Base-by-base conservation (phyloP, 2,329 filamentous ascomycete genomes). In the Fusarium foetens region DNA sequence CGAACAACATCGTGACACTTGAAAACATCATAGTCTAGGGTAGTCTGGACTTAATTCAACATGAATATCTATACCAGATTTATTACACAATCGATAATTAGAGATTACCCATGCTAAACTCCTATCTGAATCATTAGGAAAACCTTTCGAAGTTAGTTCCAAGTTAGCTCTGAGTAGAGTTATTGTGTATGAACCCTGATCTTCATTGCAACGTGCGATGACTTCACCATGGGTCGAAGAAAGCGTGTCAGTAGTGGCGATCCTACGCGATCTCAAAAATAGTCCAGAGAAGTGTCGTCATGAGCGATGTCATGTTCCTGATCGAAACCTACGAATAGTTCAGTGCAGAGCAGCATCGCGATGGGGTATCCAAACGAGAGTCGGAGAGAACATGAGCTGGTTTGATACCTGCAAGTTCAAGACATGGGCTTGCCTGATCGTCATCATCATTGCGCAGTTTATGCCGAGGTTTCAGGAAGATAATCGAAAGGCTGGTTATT, bases 221-320 rank as follows among this genome's bases (percentile, higher is more conserved):
- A 68, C 57, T 51, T 63, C 61, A 61, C n/a, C 13, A 38, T 27
- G 12, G 29, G 16, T 11, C 16, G 19, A 46, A 17, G 25, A 29
- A 35, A 27, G 39, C 33, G 35, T 29, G n/a, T 29, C 43, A 38
- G 33, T 45, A 33, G 13, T 31, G n/a, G 23, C 51, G 65, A 68
- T 66, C 53, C 29, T 8, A 52, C 36, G 21, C 61, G 38, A 45
- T 45, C 45, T 46, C n/a, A 33, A 25, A 27, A 39, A 36, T 33
- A 46, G 23, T 16, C 14, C 27, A 17, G 12, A 35, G 17, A 42
- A 42, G 39, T 67, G 65, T 68, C 48, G 65, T 68, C 63, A 68
- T 61, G 48, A 46, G 23, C 35, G 13, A 67, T 66, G 62, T 49
- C 65, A 68, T 67, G 54, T 67, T 49, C 65, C 63, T 61, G 48